Evolutionary conservation across 2,329 filamentous ascomycete species (phyloP).

Genomic region (Colletotrichum sp.): DNA sequence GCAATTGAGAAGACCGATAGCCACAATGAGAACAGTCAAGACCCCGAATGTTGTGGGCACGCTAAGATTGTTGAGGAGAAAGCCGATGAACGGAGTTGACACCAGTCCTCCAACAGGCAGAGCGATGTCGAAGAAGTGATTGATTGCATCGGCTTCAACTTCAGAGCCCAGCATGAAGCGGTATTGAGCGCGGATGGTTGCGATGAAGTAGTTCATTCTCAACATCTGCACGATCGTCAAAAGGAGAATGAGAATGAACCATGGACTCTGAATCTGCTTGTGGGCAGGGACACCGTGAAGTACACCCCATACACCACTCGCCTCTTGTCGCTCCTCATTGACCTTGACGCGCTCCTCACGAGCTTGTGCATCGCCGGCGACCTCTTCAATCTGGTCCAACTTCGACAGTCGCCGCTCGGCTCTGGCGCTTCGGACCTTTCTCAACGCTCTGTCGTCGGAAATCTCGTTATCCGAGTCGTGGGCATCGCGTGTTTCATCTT

Average conservation of each 20-base stretch:
- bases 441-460: conserved; percentile 48
- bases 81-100: conserved; percentile 74
- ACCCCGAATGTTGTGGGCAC: conserved; percentile 64
- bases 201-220: conserved; percentile 74
- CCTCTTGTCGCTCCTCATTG: conserved; percentile 63
- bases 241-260: conserved; percentile 74
- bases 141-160: conserved; percentile 37
- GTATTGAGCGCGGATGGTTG: conserved; percentile 74
- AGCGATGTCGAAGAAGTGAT: conserved; percentile 47
- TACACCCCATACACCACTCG: conserved; percentile 73
- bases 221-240: conserved; percentile 67
- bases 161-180: conserved; percentile 66
- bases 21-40: conserved; percentile 63
- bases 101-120: conserved; percentile 73
- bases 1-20: conserved; percentile 70
- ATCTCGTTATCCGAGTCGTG: conserved; percentile 62
- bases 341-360: conserved; percentile 59
- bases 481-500: conserved; percentile 42
- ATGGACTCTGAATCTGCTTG: conserved; percentile 70
- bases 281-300: conserved; percentile 69
- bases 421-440: conserved; percentile 45
- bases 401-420: conserved; percentile 59
- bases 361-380: conserved; percentile 62
- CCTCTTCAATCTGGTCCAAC: conserved; percentile 65
- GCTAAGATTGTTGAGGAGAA: conserved; percentile 70